phyloP scores from a whole-genome alignment of 306 rosid species.

The Phaseolus lunatus region DNA sequence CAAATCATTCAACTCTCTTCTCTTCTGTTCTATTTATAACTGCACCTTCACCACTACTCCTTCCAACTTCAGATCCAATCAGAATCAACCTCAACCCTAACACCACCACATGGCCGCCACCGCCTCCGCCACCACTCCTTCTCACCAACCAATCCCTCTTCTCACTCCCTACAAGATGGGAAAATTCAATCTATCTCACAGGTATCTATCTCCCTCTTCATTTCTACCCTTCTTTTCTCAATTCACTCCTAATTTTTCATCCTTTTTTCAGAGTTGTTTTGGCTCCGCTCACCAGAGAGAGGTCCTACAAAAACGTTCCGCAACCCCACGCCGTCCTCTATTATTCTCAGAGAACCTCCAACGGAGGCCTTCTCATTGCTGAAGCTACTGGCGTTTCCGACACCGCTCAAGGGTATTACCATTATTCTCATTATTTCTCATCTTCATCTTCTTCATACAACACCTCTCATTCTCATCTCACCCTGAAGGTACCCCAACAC shows the following conservation, averaged over 20 bases:
- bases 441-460: too few species aligned
- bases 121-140: too few species aligned
- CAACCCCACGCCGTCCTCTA: slow-evolving; percentile 64
- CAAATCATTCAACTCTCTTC: too few species aligned
- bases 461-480: too few species aligned
- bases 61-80: too few species aligned
- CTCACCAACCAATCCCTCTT: slow-evolving; percentile 9
- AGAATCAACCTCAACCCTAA: too few species aligned
- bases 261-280: slow-evolving; percentile 55
- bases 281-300: slow-evolving; percentile 60
- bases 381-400: slow-evolving; percentile 47
- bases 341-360: slow-evolving; percentile 58
- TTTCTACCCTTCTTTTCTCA: too few species aligned
- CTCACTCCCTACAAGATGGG: slow-evolving; percentile 47
- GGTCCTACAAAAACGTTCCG: slow-evolving; percentile 58
- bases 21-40: too few species aligned
- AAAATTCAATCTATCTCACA: slow-evolving; percentile 42
- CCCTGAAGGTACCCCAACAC: slow-evolving; percentile 35
- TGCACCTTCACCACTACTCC: too few species aligned
- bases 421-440: too few species aligned
- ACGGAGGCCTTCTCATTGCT: slow-evolving; percentile 45
- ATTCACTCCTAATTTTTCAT: too few species aligned
- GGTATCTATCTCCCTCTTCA: not conserved
- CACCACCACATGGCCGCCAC: not conserved
- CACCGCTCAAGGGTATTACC: not conserved